phyloP scores from a whole-genome alignment of 2,329 filamentous ascomycete genomes.

The Chalara sp. region DNA sequence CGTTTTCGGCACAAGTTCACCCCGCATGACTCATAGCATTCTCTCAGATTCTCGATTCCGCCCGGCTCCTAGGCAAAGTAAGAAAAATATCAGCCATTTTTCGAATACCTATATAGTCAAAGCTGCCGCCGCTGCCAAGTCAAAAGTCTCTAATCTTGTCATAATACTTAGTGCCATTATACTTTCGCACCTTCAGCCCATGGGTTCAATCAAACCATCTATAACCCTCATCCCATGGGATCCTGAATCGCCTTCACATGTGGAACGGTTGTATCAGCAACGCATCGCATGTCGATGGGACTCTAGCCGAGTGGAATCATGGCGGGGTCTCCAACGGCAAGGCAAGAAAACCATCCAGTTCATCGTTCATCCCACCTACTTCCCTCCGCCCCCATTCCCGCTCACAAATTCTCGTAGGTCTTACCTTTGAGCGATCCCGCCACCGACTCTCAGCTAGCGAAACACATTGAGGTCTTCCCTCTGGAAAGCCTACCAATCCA shows the following conservation, averaged over 20 bases:
- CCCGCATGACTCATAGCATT: too few relatives aligned
- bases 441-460: conserved; percentile 10
- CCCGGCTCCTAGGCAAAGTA: too few relatives aligned
- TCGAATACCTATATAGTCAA: too few relatives aligned
- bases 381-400: background rate
- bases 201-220: too few relatives aligned
- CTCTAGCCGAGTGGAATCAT: conserved; percentile 27
- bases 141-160: too few relatives aligned
- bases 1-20: too few relatives aligned
- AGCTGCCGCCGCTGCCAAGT: too few relatives aligned
- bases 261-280: conserved; percentile 35
- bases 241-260: conserved; percentile 31
- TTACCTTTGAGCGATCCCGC: conserved; percentile 11
- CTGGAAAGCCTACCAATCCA: conserved; percentile 10
- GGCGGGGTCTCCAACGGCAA: conserved; percentile 10
- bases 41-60: too few relatives aligned
- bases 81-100: too few relatives aligned
- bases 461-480: conserved; percentile 14
- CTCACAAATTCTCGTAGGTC: conserved; percentile 10
- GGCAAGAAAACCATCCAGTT: conserved; percentile 18
- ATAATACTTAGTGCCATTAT: too few relatives aligned
- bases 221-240: conserved; percentile 39
- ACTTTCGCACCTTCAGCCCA: too few relatives aligned
- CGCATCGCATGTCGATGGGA: conserved; percentile 41
- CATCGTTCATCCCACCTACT: conserved; percentile 12